phyloP scores from a whole-genome alignment of 495 filamentous ascomycete species.

The Letharia lupina region DNA sequence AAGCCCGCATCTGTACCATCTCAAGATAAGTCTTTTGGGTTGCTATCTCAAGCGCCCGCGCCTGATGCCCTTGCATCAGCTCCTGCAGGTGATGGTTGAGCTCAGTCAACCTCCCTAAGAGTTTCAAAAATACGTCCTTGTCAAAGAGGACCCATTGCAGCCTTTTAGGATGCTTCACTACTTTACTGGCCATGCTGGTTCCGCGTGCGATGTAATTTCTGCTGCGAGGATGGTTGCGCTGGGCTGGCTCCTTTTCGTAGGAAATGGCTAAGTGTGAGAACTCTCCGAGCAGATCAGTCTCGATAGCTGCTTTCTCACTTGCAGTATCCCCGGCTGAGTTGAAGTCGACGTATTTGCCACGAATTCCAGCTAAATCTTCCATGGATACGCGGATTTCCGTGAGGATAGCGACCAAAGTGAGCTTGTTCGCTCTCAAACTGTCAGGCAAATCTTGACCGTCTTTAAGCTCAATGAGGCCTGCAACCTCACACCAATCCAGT shows the following conservation, averaged over 20 bases:
- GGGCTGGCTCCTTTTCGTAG: conserved; percentile 3
- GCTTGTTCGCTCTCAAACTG: conserved; percentile 11
- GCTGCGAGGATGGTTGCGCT: conserved; percentile 1
- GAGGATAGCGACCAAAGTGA: conserved; percentile 15
- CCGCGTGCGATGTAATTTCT: conserved; percentile 6
- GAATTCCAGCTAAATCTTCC: conserved; percentile 17
- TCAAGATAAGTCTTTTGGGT: conserved; percentile 7
- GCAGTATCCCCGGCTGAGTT: not conserved
- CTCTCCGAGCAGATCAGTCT: conserved; percentile 13
- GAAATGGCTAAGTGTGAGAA: conserved; percentile 10
- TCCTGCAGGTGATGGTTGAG: conserved; percentile 18
- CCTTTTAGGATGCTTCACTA: conserved; percentile 17
- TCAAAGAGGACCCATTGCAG: conserved; percentile 22
- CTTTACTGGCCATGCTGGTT: conserved; percentile 1
- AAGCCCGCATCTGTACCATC: conserved; percentile 8
- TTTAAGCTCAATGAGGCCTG: no score
- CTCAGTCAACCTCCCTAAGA: conserved; percentile 18
- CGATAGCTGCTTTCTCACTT: not conserved
- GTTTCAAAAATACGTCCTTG: conserved; percentile 15
- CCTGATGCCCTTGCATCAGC: conserved; percentile 16
- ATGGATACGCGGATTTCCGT: conserved; percentile 18
- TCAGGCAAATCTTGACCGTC: no score
- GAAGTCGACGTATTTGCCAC: conserved; percentile 13
- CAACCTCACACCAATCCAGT: conserved; percentile 19
- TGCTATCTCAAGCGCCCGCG: conserved; percentile 4